Evolutionary conservation across 805 yeast genomes (phyloP).

Genomic region (Candida ortonii): DNA sequence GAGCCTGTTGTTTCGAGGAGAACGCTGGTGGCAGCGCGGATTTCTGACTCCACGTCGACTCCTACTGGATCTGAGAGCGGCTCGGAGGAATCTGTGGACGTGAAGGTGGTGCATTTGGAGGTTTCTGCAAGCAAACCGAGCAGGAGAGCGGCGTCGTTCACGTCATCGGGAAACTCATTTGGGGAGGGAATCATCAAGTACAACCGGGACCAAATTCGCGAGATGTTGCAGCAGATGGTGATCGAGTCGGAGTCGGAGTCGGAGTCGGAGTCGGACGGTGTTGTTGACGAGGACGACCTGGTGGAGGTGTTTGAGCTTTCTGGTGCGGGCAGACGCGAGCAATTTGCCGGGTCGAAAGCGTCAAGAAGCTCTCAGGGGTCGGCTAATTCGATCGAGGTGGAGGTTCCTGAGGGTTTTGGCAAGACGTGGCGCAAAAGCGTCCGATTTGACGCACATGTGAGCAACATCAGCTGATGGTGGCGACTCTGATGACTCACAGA

Average conservation of each 20-base stretch:
- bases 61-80: slow-evolving; percentile 9
- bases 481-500: too few species aligned
- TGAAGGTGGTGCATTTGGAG: slow-evolving; percentile 1
- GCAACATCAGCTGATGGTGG: slow-evolving; percentile 5
- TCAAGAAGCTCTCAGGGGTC: background rate
- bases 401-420: slow-evolving; percentile 26
- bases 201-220: slow-evolving; percentile 32
- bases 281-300: slow-evolving; percentile 7
- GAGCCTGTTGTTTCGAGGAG: slow-evolving; percentile 9
- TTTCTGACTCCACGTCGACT: slow-evolving; percentile 5
- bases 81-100: slow-evolving; percentile 1
- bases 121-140: slow-evolving; percentile 2
- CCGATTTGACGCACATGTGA: slow-evolving; percentile 25
- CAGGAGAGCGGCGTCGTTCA: slow-evolving; percentile 28
- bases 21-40: slow-evolving; percentile 8
- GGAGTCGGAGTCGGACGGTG: slow-evolving; percentile 15
- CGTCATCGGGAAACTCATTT: slow-evolving; percentile 36
- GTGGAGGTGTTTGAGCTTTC: background rate
- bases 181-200: slow-evolving; percentile 37
- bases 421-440: slow-evolving; percentile 31
- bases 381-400: slow-evolving; percentile 15
- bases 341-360: slow-evolving; percentile 6
- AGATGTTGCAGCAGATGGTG: slow-evolving; percentile 30
- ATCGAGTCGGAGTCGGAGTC: too few species aligned
- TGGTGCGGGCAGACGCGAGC: background rate